Evolutionary conservation across 2,329 filamentous ascomycete species (phyloP), one percentile per base, ranked within the genome.

Genomic region (Blumeria hordei): DNA sequence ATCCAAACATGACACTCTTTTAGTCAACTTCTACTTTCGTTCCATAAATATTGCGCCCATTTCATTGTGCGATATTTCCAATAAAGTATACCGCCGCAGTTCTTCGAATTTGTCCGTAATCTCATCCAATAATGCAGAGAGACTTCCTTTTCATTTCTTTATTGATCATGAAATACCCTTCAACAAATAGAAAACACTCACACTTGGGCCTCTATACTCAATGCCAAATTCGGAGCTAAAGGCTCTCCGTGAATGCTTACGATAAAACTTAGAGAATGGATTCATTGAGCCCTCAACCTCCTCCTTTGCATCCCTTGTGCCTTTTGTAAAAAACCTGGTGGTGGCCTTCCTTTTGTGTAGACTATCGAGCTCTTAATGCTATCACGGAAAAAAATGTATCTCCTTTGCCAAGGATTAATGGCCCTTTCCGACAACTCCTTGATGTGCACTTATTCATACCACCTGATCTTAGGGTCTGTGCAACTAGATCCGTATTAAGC

Each of bases 261-360:
- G 35, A 11, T 50, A 56, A 32, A 56, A 49, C 36, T 35, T 56
- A 3, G 9, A 36, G 6, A 54, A 56, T n/a, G 55, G 55, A 54
- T 56, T 56, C 21, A 54, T 49, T 11, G 6, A 45, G 14, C 36
- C 37, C 9, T 47, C 28, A 2, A 41, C 6, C 16, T 54, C 50
- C 5, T 43, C 55, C 2, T 51, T 51, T 11, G 39, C 33, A 14
- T 50, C 47, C n/a, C 47, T 21, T 3, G 21, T 50, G 5, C 44
- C 21, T 8, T 50, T 33, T 34, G 47, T 50, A 14, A 50, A 50
- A 34, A 50, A 50, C 3, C 47, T 21, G 45, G 8, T 12, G 21
- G 47, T 8, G 47, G 21, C 14, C 5, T 50, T 50, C 18, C 21
- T 33, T 50, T 50, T 50, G 47, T 50, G 47, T 50, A 6, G 21